Evolutionary conservation across 441 rosid species (phyloP), one percentile per base, ranked within the genome.

Genomic region (Gossypium lobatum): DNA sequence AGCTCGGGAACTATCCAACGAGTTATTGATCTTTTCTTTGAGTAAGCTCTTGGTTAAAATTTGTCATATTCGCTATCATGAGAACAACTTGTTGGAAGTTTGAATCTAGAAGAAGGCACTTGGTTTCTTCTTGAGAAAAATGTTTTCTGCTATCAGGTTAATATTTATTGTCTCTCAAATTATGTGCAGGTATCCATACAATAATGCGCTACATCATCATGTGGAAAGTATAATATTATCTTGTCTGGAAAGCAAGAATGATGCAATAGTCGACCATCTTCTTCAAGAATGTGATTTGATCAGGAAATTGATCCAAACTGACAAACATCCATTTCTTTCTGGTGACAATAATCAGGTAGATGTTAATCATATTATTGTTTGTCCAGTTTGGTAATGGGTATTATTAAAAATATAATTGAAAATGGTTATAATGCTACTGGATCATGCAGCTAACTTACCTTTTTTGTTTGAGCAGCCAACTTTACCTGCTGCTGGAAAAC

Each of bases 181-280:
- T 55, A 70, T 80, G 8, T 34, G 81, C 80, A 95, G 99, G 91
- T 93, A 93, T 80, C 98, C 99, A 0, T 95, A 81, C 83, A 95
- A 93, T 74, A 95, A 93, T 82, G 95, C 94, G 16, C 79, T 95
- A 85, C 99, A 95, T 79, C 98, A 93, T 83, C 98, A 93, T 69
- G 97, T 92, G 23, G 98, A 93, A 85, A 93, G 95, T 76, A 90
- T 95, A 71, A 77, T 91, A 77, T 66, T 84, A 48, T 91, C 96
- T 17, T 91, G 99, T 80, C 79, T 95, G 85, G 96, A 89, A 77
- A 87, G 88, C 81, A 93, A 89, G 86, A 87, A 82, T 55, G 84
- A 85, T 2, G 70, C 71, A 50, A 80, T 91, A 79, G 79, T 91
- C 62, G 88, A 88, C 81, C 92, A 95, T 83, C 86, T 93, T 75